Conservation (phyloP, 2,329 filamentous ascomycete species). For the Drechslera avenae region DNA sequence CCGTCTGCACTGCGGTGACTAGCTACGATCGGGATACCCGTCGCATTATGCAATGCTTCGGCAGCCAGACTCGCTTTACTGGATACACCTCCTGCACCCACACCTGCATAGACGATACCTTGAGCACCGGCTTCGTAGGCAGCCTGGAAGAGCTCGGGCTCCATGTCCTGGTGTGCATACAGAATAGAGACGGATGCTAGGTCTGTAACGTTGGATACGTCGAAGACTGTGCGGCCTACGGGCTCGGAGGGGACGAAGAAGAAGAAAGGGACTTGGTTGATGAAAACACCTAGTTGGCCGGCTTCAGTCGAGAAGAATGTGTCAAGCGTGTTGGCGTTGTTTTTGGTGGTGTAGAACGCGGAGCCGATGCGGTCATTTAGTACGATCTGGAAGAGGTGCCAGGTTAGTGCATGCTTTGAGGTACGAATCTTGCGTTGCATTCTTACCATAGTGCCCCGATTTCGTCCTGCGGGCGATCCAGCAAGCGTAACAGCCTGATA, state of each 20-base stretch:
- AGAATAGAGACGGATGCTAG: slow-evolving; percentile 63
- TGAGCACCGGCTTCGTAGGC: slow-evolving; percentile 58
- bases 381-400: slow-evolving; percentile 50
- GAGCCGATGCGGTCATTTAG: slow-evolving; percentile 66
- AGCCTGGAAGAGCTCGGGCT: slow-evolving; percentile 54
- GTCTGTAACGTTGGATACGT: slow-evolving; percentile 49
- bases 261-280: slow-evolving; percentile 64
- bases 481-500: slow-evolving; percentile 65
- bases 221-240: slow-evolving; percentile 53
- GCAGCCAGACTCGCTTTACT: slow-evolving; percentile 43
- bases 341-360: slow-evolving; percentile 65
- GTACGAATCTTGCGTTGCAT: neutral
- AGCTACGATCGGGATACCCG: slow-evolving; percentile 57
- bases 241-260: slow-evolving; percentile 59
- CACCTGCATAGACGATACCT: slow-evolving; percentile 62
- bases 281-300: slow-evolving; percentile 62
- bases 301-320: slow-evolving; percentile 64
- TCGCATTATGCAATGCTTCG: slow-evolving; percentile 52
- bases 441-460: slow-evolving; percentile 59
- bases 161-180: slow-evolving; percentile 61
- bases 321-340: slow-evolving; percentile 66
- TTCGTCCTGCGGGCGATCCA: slow-evolving; percentile 50
- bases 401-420: neutral
- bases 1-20: slow-evolving; percentile 60
- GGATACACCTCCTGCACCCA: slow-evolving; percentile 59